Evolutionary conservation across 2,329 filamentous ascomycete species (phyloP), one percentile per base, ranked within the genome.

Genomic region (Metarhizium guizhouense): DNA sequence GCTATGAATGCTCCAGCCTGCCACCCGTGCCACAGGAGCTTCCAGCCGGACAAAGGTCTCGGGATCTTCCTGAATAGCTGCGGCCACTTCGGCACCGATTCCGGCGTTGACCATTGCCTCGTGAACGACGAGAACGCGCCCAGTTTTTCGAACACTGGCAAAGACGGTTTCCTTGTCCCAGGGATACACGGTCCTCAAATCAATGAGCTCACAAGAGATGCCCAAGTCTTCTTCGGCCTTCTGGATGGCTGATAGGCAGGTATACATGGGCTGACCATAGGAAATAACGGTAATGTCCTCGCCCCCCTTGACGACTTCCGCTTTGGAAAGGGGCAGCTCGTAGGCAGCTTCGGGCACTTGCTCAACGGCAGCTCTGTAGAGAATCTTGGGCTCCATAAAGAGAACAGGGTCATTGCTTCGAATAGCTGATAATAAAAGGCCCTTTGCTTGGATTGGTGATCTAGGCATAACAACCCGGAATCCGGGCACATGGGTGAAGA

Each of bases 361-460:
- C 70, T 96, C 92, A 32, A 95, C 89, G 0, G 92, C 89, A 0
- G 92, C 91, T 20, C 92, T 86, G 70, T 96, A 96, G 13, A 96
- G 76, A 50, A 94, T 88, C 74, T 96, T 96, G 48, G 92, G 92
- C 69, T 96, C 92, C 85, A 96, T 85, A 71, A 96, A 95, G 54
- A 96, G 77, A 59, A 93, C 90, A 0, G 92, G 92, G 68, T 96
- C 92, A 59, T 90, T 89, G 79, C 84, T 74, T 75, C 83, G 83
- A 54, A 95, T 90, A 0, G 87, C 81, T 3, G 87, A 80, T 3
- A 95, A 76, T 52, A 96, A 75, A 3, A 96, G 77, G 2, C 92
- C 92, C 71, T 96, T 96, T 5, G 92, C 92, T 70, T 96, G 92
- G 3, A 87, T 71, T 0, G 92, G 92, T 0, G 89, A 94, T 49